A percentile compares a stretch with the other conserved stretches of the same genome.
Conservation (phyloP, 305 asterid species). For the Fraxinus platypoda region DNA sequence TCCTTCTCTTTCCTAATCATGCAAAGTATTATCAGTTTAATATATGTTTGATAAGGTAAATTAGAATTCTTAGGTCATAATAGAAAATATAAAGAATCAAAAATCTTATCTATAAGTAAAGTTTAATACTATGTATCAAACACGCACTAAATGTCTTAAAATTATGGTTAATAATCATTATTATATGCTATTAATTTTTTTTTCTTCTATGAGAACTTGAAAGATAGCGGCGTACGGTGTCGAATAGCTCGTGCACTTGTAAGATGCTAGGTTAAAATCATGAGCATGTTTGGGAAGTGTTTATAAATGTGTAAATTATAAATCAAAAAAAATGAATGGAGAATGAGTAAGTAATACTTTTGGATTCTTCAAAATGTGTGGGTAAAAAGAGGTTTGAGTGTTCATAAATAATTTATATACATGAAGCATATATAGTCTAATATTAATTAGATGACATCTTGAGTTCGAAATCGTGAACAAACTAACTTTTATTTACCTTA, state of each 20-base stretch:
- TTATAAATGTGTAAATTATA: too few species aligned
- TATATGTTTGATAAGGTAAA: background rate
- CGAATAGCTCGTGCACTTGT: background rate
- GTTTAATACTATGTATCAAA: background rate
- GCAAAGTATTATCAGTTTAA: background rate
- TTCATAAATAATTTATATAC: background rate
- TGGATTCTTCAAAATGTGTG: background rate
- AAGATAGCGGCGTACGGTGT: background rate
- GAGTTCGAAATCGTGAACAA: background rate
- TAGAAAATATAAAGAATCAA: background rate
- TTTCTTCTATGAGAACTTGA: background rate
- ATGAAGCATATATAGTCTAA: background rate
- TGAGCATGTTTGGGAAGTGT: background rate
- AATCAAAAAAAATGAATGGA: background rate
- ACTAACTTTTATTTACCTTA: too few species aligned
- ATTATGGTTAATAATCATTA: background rate
- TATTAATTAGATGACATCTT: background rate
- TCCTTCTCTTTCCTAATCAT: background rate
- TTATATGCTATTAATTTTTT: background rate
- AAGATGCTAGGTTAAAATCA: background rate
- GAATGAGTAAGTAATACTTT: background rate
- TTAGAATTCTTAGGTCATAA: background rate
- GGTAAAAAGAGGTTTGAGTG: background rate
- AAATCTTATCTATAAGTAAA: background rate
- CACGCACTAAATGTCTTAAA: background rate